Conservation (phyloP, 2,329 filamentous ascomycete species). For the Pseudogymnoascus sp. region DNA sequence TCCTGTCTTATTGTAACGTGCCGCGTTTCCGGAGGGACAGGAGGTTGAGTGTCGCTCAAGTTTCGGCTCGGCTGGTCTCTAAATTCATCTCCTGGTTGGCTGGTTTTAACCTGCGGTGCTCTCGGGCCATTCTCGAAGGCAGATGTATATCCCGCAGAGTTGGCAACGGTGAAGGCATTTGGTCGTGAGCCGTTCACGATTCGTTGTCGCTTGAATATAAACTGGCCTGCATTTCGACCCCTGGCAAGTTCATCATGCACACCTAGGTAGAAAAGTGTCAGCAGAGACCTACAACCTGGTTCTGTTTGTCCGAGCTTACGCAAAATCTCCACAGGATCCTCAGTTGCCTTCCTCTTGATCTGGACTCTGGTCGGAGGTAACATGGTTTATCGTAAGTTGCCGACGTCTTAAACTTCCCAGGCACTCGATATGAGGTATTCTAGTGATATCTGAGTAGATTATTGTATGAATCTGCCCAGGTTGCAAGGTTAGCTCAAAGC, state of each 20-base stretch:
- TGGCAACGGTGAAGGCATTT: neutral
- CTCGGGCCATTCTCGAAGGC: neutral
- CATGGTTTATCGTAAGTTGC: neutral
- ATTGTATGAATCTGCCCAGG: neutral
- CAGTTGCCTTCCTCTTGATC: slow-evolving; percentile 27
- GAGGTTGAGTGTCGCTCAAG: neutral
- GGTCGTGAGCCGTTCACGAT: neutral
- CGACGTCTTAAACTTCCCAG: neutral
- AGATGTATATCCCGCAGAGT: neutral
- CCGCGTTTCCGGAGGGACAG: neutral
- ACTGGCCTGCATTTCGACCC: slow-evolving; percentile 19
- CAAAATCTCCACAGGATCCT: slow-evolving; percentile 27
- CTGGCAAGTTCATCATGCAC: slow-evolving; percentile 23
- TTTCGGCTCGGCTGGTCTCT: slow-evolving; percentile 3
- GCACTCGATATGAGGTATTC: neutral
- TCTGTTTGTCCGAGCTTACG: slow-evolving; percentile 19
- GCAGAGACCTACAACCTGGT: neutral
- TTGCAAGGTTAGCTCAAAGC: neutral
- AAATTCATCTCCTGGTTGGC: slow-evolving; percentile 7
- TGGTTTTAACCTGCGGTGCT: neutral
- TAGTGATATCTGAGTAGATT: neutral
- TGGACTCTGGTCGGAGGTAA: slow-evolving; percentile 24
- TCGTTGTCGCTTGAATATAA: slow-evolving; percentile 24
- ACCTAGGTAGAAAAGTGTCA: slow-evolving; percentile 14
- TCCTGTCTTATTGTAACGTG: neutral